Evolutionary conservation across 768 basidiomycete genomes (phyloP).

Genomic region (Macrolepiota fuliginosa): DNA sequence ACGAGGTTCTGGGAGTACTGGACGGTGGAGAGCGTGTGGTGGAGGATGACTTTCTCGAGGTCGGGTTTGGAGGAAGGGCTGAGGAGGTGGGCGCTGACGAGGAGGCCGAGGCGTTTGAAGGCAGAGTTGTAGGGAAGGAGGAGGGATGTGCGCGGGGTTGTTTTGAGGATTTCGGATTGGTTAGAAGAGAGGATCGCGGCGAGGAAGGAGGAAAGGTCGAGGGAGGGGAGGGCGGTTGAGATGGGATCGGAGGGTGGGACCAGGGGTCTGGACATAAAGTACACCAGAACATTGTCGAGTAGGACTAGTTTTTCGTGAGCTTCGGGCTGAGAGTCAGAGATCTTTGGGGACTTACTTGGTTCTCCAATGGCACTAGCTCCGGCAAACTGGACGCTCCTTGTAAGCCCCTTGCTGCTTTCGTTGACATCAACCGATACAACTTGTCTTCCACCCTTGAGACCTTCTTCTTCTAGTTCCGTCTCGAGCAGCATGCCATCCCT

Average conservation of each 20-base stretch:
- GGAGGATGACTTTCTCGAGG: conserved; percentile 79
- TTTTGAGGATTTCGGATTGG: conserved; percentile 67
- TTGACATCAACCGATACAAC: conserved; percentile 69
- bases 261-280: conserved; percentile 83
- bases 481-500: conserved; percentile 73
- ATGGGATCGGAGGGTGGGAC: conserved; percentile 80
- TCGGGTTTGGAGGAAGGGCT: conserved; percentile 75
- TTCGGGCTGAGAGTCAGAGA: neutral
- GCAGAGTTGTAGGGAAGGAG: conserved; percentile 90
- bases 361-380: conserved; percentile 80
- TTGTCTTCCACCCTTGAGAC: conserved; percentile 67
- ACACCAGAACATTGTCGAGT: conserved; percentile 78
- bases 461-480: conserved; percentile 72
- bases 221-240: conserved; percentile 72
- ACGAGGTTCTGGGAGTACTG: conserved; percentile 64
- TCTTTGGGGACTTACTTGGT: conserved; percentile 49
- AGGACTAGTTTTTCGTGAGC: conserved; percentile 45
- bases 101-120: conserved; percentile 78
- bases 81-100: conserved; percentile 86
- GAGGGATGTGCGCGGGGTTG: conserved; percentile 69
- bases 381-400: conserved; percentile 71
- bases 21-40: conserved; percentile 78
- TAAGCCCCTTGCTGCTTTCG: conserved; percentile 37
- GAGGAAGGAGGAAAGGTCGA: conserved; percentile 90
- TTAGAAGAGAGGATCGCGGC: conserved; percentile 86